Evolutionary conservation across 164 flowering plant genomes (phyloP).

Genomic region (Houttuynia cordata): DNA sequence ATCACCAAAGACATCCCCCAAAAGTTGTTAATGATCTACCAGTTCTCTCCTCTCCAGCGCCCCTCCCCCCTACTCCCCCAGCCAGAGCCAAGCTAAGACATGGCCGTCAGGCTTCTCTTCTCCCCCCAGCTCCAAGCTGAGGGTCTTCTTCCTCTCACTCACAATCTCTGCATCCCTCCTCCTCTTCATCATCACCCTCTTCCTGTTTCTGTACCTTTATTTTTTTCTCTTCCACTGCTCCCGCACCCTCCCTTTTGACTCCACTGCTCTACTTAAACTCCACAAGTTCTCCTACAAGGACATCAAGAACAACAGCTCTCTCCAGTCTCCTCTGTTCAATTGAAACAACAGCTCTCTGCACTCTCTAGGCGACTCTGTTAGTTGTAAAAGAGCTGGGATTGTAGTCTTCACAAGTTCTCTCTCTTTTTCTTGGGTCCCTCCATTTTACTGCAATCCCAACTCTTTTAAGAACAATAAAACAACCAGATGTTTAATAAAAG

Average conservation of each 20-base stretch:
- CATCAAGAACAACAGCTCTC: too few relatives aligned
- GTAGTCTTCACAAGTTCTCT: too few relatives aligned
- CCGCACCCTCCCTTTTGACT: conserved; percentile 64
- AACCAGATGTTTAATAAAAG: too few relatives aligned
- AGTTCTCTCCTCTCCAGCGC: background rate
- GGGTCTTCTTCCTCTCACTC: conserved; percentile 37
- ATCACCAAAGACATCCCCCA: background rate
- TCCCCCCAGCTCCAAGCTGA: too few relatives aligned
- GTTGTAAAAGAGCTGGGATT: too few relatives aligned
- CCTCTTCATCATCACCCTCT: conserved; percentile 21
- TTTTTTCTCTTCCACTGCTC: conserved; percentile 32
- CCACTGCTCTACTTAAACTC: conserved; percentile 41
- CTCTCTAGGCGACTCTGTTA: too few relatives aligned
- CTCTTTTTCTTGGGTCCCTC: too few relatives aligned
- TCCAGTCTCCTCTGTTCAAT: too few relatives aligned
- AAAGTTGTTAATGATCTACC: background rate
- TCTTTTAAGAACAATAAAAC: too few relatives aligned
- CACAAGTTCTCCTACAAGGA: conserved; percentile 61
- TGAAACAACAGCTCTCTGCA: too few relatives aligned
- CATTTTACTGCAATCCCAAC: too few relatives aligned
- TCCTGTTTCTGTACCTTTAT: conserved; percentile 50
- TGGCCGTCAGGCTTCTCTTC: background rate
- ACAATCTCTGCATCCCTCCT: conserved; percentile 44
- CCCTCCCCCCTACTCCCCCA: background rate
- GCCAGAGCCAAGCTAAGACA: background rate